Percentiles rank a stretch among this genome's conserved stretches.
Conservation (phyloP, 2,329 filamentous ascomycete genomes). For the Botrytis tulipae region DNA sequence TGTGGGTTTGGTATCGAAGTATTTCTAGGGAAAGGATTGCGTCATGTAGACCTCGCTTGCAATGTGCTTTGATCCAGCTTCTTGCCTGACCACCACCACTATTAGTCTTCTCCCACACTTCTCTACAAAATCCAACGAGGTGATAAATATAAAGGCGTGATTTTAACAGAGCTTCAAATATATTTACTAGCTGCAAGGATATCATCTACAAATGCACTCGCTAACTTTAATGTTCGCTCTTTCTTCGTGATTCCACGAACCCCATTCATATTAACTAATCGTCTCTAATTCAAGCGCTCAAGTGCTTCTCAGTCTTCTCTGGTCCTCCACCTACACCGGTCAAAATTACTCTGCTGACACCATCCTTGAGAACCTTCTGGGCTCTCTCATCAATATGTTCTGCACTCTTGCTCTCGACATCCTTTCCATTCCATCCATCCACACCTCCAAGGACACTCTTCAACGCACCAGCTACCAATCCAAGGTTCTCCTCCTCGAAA, state of each 20-base stretch:
- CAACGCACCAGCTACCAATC: slow-evolving; percentile 73
- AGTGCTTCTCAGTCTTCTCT: slow-evolving; percentile 70
- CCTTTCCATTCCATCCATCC: slow-evolving; percentile 68
- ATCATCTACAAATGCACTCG: slow-evolving; percentile 1
- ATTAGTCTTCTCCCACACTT: background rate
- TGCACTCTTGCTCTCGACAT: slow-evolving; percentile 50
- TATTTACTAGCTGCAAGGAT: slow-evolving; percentile 7
- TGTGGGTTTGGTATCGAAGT: background rate
- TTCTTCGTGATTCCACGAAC: background rate
- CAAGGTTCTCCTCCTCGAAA: slow-evolving; percentile 78
- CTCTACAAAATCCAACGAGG: background rate
- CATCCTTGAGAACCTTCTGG: slow-evolving; percentile 66
- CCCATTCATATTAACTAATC: background rate
- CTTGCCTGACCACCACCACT: background rate
- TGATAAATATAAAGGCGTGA: background rate
- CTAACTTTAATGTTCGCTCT: background rate
- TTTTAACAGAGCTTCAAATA: background rate
- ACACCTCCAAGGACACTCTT: slow-evolving; percentile 62
- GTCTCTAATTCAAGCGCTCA: slow-evolving; percentile 51
- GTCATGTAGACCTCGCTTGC: background rate
- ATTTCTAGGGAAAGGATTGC: background rate
- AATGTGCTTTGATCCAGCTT: background rate
- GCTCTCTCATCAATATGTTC: slow-evolving; percentile 64
- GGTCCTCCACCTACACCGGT: slow-evolving; percentile 92
- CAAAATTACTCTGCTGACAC: slow-evolving; percentile 85